phyloP scores from a whole-genome alignment of 1,284 basidiomycete species.

The Ceratobasidium sp. region DNA sequence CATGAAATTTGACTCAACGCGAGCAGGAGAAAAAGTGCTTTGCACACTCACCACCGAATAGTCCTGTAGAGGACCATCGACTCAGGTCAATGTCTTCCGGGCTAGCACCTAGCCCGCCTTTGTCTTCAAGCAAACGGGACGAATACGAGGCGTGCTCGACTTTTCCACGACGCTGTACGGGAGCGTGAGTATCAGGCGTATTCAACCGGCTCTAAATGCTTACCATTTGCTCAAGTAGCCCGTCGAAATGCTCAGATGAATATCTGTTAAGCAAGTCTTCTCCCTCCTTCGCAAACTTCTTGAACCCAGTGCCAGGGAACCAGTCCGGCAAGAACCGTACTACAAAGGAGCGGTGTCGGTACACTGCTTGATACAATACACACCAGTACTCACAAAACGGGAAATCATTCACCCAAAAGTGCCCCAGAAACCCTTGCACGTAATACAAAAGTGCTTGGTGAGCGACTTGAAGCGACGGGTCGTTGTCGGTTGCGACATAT shows the following conservation, averaged over 20 bases:
- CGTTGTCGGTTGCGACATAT: slow-evolving; percentile 10
- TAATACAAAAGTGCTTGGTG: background rate
- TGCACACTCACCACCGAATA: slow-evolving; percentile 19
- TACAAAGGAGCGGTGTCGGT: background rate
- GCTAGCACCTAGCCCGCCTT: slow-evolving; percentile 14
- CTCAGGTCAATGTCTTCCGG: slow-evolving; percentile 25
- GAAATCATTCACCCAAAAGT: slow-evolving; percentile 35
- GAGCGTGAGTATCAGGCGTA: background rate
- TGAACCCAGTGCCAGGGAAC: slow-evolving; percentile 27
- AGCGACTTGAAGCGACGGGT: background rate
- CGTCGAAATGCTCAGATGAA: slow-evolving; percentile 7
- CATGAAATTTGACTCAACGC: background rate
- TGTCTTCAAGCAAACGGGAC: slow-evolving; percentile 24
- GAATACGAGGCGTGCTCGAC: slow-evolving; percentile 13
- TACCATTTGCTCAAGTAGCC: slow-evolving; percentile 12
- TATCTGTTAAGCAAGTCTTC: background rate
- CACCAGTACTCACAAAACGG: slow-evolving; percentile 17
- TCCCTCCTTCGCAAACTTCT: background rate
- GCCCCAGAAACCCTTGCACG: background rate
- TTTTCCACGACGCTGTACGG: background rate
- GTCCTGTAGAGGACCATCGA: slow-evolving; percentile 23
- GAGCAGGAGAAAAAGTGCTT: background rate
- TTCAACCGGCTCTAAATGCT: background rate
- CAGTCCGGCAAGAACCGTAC: slow-evolving; percentile 33
- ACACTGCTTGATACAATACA: background rate